These are phyloP conservation scores for Monilinia polystroma DNA, from an alignment of 2,329 filamentous ascomycete species.

Conservation along the genomic window DNA sequence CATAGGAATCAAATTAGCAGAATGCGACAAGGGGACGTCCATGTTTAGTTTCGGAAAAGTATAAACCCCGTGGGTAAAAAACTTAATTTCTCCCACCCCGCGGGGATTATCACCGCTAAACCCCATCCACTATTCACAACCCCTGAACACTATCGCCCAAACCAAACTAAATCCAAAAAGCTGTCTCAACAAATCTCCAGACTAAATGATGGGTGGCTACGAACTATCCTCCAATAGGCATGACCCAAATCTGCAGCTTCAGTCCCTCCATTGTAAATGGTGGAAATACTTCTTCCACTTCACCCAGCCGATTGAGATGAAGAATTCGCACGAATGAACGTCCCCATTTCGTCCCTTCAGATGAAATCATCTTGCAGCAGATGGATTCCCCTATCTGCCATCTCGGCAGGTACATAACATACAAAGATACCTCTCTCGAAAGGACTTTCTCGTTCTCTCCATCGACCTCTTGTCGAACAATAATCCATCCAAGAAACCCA, in stretches of 20 bases:
- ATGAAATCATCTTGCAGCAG: slow-evolving; percentile 1
- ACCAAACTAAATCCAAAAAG: not conserved
- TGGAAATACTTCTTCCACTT: slow-evolving; percentile 16
- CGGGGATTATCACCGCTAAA: slow-evolving; percentile 17
- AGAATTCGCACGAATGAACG: slow-evolving; percentile 21
- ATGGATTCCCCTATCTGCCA: not conserved
- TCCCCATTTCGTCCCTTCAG: not conserved
- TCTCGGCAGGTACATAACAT: slow-evolving; percentile 10
- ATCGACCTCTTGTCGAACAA: slow-evolving; percentile 22
- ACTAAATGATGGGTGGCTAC: slow-evolving; percentile 9
- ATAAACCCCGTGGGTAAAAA: slow-evolving; percentile 18
- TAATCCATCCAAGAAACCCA: not conserved
- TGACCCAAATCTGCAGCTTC: not conserved
- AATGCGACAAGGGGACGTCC: not conserved
- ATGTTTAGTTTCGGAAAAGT: not conserved
- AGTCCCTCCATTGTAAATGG: slow-evolving; percentile 15
- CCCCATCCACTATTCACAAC: slow-evolving; percentile 6
- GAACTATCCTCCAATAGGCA: slow-evolving; percentile 10
- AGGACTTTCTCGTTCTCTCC: not conserved
- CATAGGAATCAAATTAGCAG: not conserved
- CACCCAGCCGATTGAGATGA: not conserved
- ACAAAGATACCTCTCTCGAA: not conserved
- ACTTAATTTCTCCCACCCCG: slow-evolving; percentile 3
- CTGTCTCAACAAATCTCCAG: not conserved
- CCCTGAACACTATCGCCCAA: slow-evolving; percentile 10